Evolutionary conservation across 768 basidiomycete species (phyloP).

Genomic region (Coprinellus micaceus): DNA sequence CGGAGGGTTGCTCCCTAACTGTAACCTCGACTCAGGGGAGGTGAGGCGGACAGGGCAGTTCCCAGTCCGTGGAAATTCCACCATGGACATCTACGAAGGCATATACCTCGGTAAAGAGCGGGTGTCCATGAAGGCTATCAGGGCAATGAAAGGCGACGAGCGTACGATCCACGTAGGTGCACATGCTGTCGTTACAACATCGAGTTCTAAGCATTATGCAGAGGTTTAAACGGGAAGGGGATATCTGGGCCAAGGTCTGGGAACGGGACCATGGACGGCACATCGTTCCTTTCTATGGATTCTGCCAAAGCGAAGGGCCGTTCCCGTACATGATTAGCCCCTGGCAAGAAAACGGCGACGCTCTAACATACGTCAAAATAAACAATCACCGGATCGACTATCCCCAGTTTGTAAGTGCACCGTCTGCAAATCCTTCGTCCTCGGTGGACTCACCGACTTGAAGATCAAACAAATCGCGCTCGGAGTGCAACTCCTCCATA

Average conservation of each 20-base stretch:
- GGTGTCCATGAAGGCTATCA: conserved; percentile 54
- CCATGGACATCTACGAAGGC: conserved; percentile 56
- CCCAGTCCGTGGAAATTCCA: conserved; percentile 48
- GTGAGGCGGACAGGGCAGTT: conserved; percentile 45
- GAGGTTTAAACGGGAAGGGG: conserved; percentile 52
- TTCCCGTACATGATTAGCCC: conserved; percentile 60
- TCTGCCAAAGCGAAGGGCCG: conserved; percentile 52
- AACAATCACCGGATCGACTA: conserved; percentile 40
- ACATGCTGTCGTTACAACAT: background rate
- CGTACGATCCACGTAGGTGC: conserved; percentile 38
- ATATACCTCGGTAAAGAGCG: conserved; percentile 50
- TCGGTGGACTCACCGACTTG: background rate
- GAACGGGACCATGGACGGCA: conserved; percentile 46
- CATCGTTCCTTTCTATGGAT: conserved; percentile 57
- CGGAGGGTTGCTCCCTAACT: conserved; percentile 44
- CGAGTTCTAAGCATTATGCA: conserved; percentile 17
- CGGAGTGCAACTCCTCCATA: conserved; percentile 48
- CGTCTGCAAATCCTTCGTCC: background rate
- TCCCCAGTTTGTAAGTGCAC: conserved; percentile 32
- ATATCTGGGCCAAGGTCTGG: conserved; percentile 55
- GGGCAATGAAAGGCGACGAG: conserved; percentile 47
- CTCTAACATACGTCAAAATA: conserved; percentile 42
- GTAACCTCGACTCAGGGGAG: conserved; percentile 50
- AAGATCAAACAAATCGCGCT: conserved; percentile 42
- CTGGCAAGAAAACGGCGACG: conserved; percentile 53